Evolutionary conservation across 306 rosid species (phyloP).

Genomic region (Malus sylvestris): DNA sequence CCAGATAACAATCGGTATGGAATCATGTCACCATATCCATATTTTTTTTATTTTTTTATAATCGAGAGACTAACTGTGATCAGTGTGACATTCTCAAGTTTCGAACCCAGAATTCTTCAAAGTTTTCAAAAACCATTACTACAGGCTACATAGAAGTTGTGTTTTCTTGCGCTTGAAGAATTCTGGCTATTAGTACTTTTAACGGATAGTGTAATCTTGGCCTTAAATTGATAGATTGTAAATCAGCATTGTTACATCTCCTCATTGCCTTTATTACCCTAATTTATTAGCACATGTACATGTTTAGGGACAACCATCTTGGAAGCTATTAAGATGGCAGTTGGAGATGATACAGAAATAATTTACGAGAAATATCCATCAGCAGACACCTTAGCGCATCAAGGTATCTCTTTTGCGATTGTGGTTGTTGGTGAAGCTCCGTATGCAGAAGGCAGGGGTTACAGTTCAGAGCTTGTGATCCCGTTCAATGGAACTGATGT

Average conservation of each 20-base stretch:
- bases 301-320: conserved; percentile 65
- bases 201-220: no score
- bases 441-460: conserved; percentile 65
- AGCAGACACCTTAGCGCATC: conserved; percentile 30
- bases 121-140: neutral
- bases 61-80: no score
- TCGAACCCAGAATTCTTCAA: neutral
- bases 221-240: neutral
- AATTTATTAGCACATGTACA: neutral
- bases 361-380: conserved; percentile 51
- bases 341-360: conserved; percentile 56
- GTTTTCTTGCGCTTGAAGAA: neutral
- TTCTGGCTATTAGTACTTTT: neutral
- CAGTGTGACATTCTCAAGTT: neutral
- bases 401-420: conserved; percentile 61
- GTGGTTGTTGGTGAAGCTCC: conserved; percentile 82
- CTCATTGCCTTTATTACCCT: neutral
- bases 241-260: neutral
- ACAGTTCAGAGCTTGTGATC: conserved; percentile 48
- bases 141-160: no score
- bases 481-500: conserved; percentile 47
- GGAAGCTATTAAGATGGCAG: conserved; percentile 66
- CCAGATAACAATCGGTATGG: conserved; percentile 45
- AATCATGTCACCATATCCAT: neutral
- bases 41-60: no score